Percentiles rank a stretch among this genome's conserved stretches.
Conservation (phyloP, 2,329 filamentous ascomycete genomes). For the Ascochyta lentis region DNA sequence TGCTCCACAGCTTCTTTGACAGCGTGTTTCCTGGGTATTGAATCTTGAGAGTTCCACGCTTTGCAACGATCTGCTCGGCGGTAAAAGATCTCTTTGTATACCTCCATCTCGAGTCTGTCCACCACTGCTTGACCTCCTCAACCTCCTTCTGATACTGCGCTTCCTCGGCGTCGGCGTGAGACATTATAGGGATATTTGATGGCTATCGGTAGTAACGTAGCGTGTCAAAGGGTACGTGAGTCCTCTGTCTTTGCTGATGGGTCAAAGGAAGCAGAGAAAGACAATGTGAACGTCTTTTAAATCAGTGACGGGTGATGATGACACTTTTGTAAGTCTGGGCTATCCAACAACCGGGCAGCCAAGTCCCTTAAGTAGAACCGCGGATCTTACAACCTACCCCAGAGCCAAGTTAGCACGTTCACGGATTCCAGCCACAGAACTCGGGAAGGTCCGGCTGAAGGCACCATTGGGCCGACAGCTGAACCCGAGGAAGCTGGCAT, state of each 20-base stretch:
- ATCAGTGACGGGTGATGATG: slow-evolving; percentile 31
- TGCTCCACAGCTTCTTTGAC: slow-evolving; percentile 93
- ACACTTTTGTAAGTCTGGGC: slow-evolving; percentile 20
- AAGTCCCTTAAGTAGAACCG: slow-evolving; percentile 40
- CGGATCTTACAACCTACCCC: slow-evolving; percentile 25
- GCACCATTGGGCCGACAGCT: slow-evolving; percentile 45
- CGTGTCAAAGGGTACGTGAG: background rate
- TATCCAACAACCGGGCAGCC: slow-evolving; percentile 22
- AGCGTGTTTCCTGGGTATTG: slow-evolving; percentile 89
- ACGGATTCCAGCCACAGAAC: slow-evolving; percentile 24
- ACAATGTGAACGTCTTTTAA: background rate
- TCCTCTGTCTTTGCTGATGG: background rate
- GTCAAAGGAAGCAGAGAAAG: background rate
- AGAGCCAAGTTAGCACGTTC: slow-evolving; percentile 24
- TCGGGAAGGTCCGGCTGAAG: slow-evolving; percentile 44
- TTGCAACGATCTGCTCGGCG: slow-evolving; percentile 94
- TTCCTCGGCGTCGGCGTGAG: slow-evolving; percentile 68
- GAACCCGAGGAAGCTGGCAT: slow-evolving; percentile 36
- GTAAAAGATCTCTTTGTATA: slow-evolving; percentile 92
- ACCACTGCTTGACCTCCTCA: slow-evolving; percentile 90
- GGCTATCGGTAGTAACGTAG: slow-evolving; percentile 12
- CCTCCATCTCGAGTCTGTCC: slow-evolving; percentile 89
- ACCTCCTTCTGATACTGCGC: slow-evolving; percentile 82
- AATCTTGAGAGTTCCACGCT: slow-evolving; percentile 89
- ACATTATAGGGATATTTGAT: slow-evolving; percentile 26